Conservation (phyloP, 106 monocot genomes). For the Xerophyta viscosa region DNA sequence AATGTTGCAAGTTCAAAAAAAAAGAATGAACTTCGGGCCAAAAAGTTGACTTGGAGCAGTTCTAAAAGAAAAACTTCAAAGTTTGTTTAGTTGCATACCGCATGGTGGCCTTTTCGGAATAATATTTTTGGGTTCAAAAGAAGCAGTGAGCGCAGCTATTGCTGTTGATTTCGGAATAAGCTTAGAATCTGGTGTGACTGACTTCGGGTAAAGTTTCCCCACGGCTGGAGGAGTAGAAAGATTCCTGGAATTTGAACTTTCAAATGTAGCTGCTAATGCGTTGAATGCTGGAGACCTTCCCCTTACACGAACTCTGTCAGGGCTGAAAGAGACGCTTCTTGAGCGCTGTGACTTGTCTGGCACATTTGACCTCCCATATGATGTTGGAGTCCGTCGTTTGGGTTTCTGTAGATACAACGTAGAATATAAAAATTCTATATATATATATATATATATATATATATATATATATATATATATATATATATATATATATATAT, state of each 20-base stretch:
- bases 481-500: too few relatives aligned
- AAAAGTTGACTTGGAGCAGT: too few relatives aligned
- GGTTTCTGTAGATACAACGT: constrained; percentile 46
- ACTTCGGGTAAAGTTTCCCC: constrained; percentile 51
- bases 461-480: too few relatives aligned
- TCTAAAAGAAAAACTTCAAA: too few relatives aligned
- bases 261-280: constrained; percentile 74
- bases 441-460: too few relatives aligned
- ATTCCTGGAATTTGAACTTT: constrained; percentile 62
- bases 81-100: too few relatives aligned
- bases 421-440: too few relatives aligned
- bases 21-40: too few relatives aligned
- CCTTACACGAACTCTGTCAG: constrained; percentile 53
- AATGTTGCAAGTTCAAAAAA: too few relatives aligned
- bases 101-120: too few relatives aligned
- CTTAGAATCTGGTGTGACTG: constrained; percentile 28
- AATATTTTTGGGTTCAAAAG: constrained; percentile 57
- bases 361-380: constrained; percentile 50
- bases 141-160: constrained; percentile 53
- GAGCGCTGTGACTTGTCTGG: constrained; percentile 74
- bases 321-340: constrained; percentile 80
- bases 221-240: constrained; percentile 71
- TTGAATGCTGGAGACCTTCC: constrained; percentile 89
- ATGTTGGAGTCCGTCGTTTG: constrained; percentile 34
- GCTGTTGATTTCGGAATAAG: constrained; percentile 32